These are phyloP conservation scores for Beta vulgaris DNA, from an alignment of 148 eudicot genomes.

Conservation along the genomic window DNA sequence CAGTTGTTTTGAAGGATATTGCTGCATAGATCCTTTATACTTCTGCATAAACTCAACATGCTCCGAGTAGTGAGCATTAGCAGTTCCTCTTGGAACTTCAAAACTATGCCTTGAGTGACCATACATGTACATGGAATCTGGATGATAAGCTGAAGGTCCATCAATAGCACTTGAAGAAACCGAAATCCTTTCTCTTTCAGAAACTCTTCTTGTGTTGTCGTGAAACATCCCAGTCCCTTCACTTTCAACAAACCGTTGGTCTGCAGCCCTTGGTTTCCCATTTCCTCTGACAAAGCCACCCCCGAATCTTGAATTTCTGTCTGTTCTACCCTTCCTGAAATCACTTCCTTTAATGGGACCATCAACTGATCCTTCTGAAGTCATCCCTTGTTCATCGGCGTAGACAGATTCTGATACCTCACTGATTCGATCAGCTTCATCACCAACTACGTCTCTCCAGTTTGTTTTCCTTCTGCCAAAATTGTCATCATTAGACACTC, in stretches of 20 bases:
- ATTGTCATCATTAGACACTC: constrained; percentile 15
- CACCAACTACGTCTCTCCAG: constrained; percentile 29
- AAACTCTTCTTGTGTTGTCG: constrained; percentile 13
- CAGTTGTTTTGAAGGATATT: constrained; percentile 30
- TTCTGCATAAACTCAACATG: constrained; percentile 60
- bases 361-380: constrained; percentile 24
- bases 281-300: constrained; percentile 28
- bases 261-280: constrained; percentile 35
- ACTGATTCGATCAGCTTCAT: constrained; percentile 29
- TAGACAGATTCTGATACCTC: constrained; percentile 22
- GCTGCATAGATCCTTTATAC: constrained; percentile 52
- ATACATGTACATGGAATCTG: constrained; percentile 29
- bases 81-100: constrained; percentile 32
- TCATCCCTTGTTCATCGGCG: constrained; percentile 28
- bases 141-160: constrained; percentile 44
- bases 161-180: constrained; percentile 40
- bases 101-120: constrained; percentile 39
- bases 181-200: constrained; percentile 29
- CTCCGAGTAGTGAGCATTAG: constrained; percentile 46
- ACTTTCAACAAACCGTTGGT: constrained; percentile 26
- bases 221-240: constrained; percentile 18
- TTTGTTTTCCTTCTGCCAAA: constrained; percentile 14
- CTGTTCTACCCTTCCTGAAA: constrained; percentile 20
- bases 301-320: constrained; percentile 35
- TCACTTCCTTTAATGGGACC: constrained; percentile 19